phyloP scores from a whole-genome alignment of 306 rosid species.

The Fragaria ananassa region DNA sequence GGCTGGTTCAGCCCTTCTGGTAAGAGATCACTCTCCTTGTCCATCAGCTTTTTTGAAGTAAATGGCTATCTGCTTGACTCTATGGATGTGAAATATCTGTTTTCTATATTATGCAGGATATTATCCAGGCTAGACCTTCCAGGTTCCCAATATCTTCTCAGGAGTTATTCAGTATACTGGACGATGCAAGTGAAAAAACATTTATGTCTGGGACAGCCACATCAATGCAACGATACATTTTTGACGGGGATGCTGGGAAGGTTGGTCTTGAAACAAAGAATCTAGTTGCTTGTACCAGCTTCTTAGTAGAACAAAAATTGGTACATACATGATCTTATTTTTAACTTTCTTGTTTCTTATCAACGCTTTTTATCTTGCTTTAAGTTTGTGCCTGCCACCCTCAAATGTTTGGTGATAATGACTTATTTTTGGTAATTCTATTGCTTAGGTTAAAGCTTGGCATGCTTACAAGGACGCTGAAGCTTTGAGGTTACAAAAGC shows the following conservation, averaged over 20 bases:
- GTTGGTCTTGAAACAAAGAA: slow-evolving; percentile 72
- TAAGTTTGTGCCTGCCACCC: not conserved
- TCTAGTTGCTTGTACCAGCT: slow-evolving; percentile 74
- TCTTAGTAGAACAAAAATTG: slow-evolving; percentile 79
- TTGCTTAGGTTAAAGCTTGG: slow-evolving; percentile 70
- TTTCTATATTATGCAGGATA: slow-evolving; percentile 50
- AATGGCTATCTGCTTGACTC: slow-evolving; percentile 11
- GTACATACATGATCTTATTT: slow-evolving; percentile 41
- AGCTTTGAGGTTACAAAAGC: slow-evolving; percentile 73
- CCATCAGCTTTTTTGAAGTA: slow-evolving; percentile 17
- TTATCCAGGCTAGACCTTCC: slow-evolving; percentile 55
- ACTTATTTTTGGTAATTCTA: slow-evolving; percentile 1
- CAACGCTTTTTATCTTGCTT: not conserved
- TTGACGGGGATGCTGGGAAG: slow-evolving; percentile 75
- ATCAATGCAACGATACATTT: slow-evolving; percentile 63
- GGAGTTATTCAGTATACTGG: slow-evolving; percentile 66
- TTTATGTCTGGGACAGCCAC: slow-evolving; percentile 62
- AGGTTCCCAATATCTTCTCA: slow-evolving; percentile 63
- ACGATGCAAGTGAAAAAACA: slow-evolving; percentile 81
- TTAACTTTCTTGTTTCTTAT: not conserved
- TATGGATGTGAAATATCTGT: slow-evolving; percentile 15
- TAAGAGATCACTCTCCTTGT: slow-evolving; percentile 32
- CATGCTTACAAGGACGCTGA: slow-evolving; percentile 80
- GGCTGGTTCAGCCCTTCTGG: slow-evolving; percentile 89
- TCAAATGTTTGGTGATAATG: not conserved